phyloP scores from a whole-genome alignment of 306 rosid species.

The Cyclanthera cordifolia region DNA sequence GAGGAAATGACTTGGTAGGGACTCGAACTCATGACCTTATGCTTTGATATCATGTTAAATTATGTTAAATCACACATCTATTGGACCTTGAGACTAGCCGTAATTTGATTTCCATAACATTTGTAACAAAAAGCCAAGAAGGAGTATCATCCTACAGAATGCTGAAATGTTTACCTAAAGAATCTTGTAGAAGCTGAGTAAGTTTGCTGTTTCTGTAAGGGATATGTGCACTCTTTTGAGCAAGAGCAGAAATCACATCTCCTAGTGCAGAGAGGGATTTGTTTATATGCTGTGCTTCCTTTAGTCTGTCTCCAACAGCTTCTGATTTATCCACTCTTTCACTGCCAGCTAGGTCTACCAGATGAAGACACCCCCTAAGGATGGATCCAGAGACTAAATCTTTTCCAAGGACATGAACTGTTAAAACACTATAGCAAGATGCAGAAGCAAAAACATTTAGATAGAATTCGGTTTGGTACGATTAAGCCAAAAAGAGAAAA shows the following conservation, averaged over 20 bases:
- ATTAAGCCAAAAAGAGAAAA: slow-evolving; percentile 1
- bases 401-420: slow-evolving; percentile 78
- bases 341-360: slow-evolving; percentile 96
- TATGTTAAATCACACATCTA: too few species aligned
- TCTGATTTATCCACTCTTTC: slow-evolving; percentile 96
- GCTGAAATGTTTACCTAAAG: slow-evolving; percentile 44
- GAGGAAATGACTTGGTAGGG: too few species aligned
- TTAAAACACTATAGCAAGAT: slow-evolving; percentile 58
- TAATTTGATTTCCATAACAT: background rate
- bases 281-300: slow-evolving; percentile 93
- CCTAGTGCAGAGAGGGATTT: slow-evolving; percentile 95
- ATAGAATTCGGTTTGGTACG: background rate
- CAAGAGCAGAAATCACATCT: slow-evolving; percentile 91
- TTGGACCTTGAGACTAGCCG: background rate
- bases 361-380: slow-evolving; percentile 87
- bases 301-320: slow-evolving; percentile 90
- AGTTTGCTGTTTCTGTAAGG: slow-evolving; percentile 98
- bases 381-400: slow-evolving; percentile 57
- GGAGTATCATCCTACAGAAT: background rate
- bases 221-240: slow-evolving; percentile 79
- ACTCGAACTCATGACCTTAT: too few species aligned
- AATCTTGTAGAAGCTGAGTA: slow-evolving; percentile 91
- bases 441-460: slow-evolving; percentile 7
- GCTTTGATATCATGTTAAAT: too few species aligned
- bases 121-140: slow-evolving; percentile 7